These are phyloP conservation scores for Lactifluus piperatus DNA, from an alignment of 768 basidiomycete species.

Conservation along the genomic window DNA sequence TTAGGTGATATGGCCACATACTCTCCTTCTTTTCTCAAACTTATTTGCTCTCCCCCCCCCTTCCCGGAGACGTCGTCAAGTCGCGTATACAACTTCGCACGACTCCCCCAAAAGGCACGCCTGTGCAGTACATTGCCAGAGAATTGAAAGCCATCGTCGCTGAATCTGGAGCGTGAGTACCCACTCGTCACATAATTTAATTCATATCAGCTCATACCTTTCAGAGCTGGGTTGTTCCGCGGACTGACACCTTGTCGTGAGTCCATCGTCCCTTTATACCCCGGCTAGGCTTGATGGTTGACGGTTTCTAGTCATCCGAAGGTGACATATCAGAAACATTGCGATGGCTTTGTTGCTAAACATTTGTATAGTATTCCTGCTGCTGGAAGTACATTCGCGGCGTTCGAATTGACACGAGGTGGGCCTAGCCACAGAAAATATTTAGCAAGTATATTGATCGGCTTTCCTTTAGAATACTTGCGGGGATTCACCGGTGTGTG, in stretches of 20 bases:
- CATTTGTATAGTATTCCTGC: slow-evolving; percentile 64
- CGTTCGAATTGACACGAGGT: slow-evolving; percentile 80
- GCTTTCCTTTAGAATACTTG: slow-evolving; percentile 24
- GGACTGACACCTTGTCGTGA: slow-evolving; percentile 69
- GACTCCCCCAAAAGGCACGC: slow-evolving; percentile 64
- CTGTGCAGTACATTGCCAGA: slow-evolving; percentile 63
- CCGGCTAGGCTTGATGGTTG: neutral
- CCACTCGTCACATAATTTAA: neutral
- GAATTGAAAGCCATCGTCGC: slow-evolving; percentile 60
- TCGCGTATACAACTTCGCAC: slow-evolving; percentile 77
- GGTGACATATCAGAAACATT: slow-evolving; percentile 29
- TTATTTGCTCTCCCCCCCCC: neutral
- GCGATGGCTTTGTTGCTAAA: neutral
- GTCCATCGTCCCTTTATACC: slow-evolving; percentile 25
- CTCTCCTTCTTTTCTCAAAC: neutral
- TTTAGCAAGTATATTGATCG: neutral
- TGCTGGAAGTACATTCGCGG: slow-evolving; percentile 83
- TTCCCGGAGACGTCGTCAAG: slow-evolving; percentile 70
- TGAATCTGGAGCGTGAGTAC: slow-evolving; percentile 65
- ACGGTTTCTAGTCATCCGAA: slow-evolving; percentile 46
- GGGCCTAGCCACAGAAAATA: slow-evolving; percentile 16
- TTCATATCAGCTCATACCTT: neutral
- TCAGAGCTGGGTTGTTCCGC: slow-evolving; percentile 56
- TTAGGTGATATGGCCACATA: slow-evolving; percentile 39
- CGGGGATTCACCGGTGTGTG: slow-evolving; percentile 24